Base-by-base conservation (phyloP, 805 yeast species). In the Candida broadrunensis region DNA sequence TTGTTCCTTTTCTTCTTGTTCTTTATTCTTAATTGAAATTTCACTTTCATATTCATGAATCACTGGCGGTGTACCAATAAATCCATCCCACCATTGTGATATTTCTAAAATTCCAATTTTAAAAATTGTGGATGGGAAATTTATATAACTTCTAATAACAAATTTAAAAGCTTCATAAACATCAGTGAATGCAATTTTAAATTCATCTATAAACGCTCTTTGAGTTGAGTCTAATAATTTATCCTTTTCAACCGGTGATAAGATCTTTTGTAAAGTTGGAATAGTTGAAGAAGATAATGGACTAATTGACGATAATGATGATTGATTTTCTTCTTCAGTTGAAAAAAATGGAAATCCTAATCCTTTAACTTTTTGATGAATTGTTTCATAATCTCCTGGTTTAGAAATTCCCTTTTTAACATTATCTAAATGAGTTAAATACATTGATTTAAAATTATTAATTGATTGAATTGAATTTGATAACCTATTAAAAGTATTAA, bases 401-500 rank as follows among this genome's bases (percentile, higher is more conserved):
- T 61, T 59, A 33, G 62, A 69, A 25, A 52, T 44, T 2, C 75
- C 75, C 20, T 55, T 55, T 14, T 58, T 58, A 15, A 70, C 74
- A 38, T 67, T 72, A 37, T 65, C 62, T 43, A 69, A 55, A 46
- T 70, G 75, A 20, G 60, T 45, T 42, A 60, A 44, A 54, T 80
- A 82, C 64, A 83, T 53, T 23, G 54, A 53, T 56, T 81, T 83
- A 64, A 93, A 93, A 50, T 79, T 76, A 46, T 78, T 78, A 37
- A 90, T 81, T 20, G 95, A 79, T 42, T 73, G 77, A 21, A 93
- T 72, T 25, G 96, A 85, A 65, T 88, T 88, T 3, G 97, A 85
- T 43, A 93, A 73, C 52, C 98, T 78, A 55, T 90, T 97, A 65
- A 88, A 88, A 0, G 98, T 91, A 67, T 93, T 93, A 53, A 93